Evolutionary conservation across 495 filamentous ascomycete species (phyloP).

Genomic region (Bombardia bombarda): DNA sequence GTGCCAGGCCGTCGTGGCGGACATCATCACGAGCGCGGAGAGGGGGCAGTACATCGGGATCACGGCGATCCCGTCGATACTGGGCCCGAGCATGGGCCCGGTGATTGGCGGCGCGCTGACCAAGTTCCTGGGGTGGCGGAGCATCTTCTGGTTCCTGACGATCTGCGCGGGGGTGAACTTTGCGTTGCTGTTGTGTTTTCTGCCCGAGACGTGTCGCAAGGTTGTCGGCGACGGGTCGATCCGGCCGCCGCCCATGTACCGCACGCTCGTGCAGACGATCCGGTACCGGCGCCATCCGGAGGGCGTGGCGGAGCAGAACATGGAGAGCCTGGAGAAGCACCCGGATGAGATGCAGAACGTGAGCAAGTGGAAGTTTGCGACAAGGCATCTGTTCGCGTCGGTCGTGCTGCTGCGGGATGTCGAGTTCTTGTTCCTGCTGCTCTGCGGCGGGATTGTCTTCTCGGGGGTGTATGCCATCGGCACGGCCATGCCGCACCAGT

Average conservation of each 20-base stretch:
- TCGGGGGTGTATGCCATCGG: conserved; percentile 55
- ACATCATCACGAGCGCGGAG: conserved; percentile 44
- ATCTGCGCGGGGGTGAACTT: conserved; percentile 41
- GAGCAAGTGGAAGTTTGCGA: conserved; percentile 30
- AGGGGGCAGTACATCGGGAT: conserved; percentile 40
- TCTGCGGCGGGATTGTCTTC: conserved; percentile 48
- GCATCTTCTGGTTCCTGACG: conserved; percentile 61
- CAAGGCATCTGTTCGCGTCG: conserved; percentile 53
- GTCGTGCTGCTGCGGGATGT: conserved; percentile 53
- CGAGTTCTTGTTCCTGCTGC: conserved; percentile 51
- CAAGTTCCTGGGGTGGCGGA: conserved; percentile 56
- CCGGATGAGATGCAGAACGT: neutral
- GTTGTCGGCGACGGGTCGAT: conserved; percentile 61
- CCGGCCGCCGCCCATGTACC: conserved; percentile 31
- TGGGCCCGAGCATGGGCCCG: conserved; percentile 19
- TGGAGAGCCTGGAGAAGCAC: too few relatives aligned
- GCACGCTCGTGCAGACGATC: conserved; percentile 27
- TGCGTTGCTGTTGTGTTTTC: conserved; percentile 33
- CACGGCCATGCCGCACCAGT: conserved; percentile 40
- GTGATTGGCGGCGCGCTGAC: conserved; percentile 50
- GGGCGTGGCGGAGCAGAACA: neutral
- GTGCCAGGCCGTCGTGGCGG: conserved; percentile 47
- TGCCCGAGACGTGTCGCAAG: conserved; percentile 54
- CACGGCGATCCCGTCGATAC: conserved; percentile 26
- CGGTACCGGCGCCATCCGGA: conserved; percentile 10